Evolutionary conservation across 805 yeast genomes (phyloP).

Genomic region (Candida boleticola): DNA sequence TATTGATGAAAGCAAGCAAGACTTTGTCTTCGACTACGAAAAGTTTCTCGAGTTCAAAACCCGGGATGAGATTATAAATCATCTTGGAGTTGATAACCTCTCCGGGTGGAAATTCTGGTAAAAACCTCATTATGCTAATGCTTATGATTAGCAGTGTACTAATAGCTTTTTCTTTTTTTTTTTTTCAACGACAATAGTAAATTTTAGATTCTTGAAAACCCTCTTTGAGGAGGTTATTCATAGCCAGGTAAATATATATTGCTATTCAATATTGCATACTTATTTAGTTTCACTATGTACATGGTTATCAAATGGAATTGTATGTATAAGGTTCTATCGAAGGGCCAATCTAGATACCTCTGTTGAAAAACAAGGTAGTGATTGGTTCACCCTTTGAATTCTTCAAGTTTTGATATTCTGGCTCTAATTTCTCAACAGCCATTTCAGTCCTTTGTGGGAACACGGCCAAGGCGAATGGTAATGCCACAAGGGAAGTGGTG

Average conservation of each 20-base stretch:
- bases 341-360: conserved; percentile 76
- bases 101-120: conserved; percentile 65
- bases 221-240: too few species aligned
- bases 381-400: conserved; percentile 60
- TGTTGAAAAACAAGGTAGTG: conserved; percentile 73
- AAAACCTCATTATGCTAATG: conserved; percentile 6
- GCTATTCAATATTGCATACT: too few species aligned
- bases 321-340: neutral
- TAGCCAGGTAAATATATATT: too few species aligned
- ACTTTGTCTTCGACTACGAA: conserved; percentile 24
- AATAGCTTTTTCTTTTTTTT: too few species aligned
- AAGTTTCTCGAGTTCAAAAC: conserved; percentile 35
- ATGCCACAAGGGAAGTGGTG: conserved; percentile 77
- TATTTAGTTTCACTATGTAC: neutral
- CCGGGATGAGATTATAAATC: conserved; percentile 48
- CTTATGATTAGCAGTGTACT: too few species aligned
- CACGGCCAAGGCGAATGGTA: conserved; percentile 93
- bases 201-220: too few species aligned
- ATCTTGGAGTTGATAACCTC: conserved; percentile 42
- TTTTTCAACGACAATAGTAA: too few species aligned
- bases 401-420: conserved; percentile 56
- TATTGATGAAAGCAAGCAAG: conserved; percentile 9
- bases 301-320: neutral
- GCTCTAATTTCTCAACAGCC: conserved; percentile 59
- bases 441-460: conserved; percentile 87